Evolutionary conservation across 768 basidiomycete species (phyloP).

Genomic region (Stropharia rugosoannulata): DNA sequence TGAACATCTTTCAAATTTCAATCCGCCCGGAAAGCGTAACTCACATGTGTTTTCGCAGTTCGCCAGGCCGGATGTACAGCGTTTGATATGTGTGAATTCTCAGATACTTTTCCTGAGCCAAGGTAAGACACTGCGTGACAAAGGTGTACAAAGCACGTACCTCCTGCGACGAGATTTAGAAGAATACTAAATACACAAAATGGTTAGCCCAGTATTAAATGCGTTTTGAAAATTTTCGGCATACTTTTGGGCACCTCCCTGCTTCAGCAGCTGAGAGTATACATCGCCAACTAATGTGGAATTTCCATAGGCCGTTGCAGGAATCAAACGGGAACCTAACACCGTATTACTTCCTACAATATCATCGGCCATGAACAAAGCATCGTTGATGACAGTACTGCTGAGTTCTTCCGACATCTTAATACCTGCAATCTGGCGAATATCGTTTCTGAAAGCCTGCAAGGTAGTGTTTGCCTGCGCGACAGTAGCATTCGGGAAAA

Average conservation of each 20-base stretch:
- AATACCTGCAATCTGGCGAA: neutral
- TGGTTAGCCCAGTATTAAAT: neutral
- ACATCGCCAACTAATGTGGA: neutral
- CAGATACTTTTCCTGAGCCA: slow-evolving; percentile 28
- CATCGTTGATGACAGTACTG: neutral
- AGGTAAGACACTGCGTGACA: neutral
- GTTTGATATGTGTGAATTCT: slow-evolving; percentile 28
- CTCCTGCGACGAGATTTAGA: neutral
- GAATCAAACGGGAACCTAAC: slow-evolving; percentile 9
- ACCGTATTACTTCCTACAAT: neutral
- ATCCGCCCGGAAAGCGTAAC: neutral
- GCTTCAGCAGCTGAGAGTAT: neutral
- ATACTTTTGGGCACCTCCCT: neutral
- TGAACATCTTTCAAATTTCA: neutral
- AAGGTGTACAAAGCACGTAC: neutral
- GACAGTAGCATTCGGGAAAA: neutral
- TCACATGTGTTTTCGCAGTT: slow-evolving; percentile 34
- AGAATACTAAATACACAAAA: neutral
- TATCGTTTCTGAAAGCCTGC: neutral
- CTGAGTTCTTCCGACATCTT: neutral
- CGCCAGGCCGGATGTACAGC: slow-evolving; percentile 36
- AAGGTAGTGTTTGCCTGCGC: neutral
- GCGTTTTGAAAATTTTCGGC: neutral
- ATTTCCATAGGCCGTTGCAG: slow-evolving; percentile 2
- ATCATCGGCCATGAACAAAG: neutral